Evolutionary conservation across 768 basidiomycete species (phyloP), one percentile per base, ranked within the genome.

Genomic region (Sarcodon sp.): DNA sequence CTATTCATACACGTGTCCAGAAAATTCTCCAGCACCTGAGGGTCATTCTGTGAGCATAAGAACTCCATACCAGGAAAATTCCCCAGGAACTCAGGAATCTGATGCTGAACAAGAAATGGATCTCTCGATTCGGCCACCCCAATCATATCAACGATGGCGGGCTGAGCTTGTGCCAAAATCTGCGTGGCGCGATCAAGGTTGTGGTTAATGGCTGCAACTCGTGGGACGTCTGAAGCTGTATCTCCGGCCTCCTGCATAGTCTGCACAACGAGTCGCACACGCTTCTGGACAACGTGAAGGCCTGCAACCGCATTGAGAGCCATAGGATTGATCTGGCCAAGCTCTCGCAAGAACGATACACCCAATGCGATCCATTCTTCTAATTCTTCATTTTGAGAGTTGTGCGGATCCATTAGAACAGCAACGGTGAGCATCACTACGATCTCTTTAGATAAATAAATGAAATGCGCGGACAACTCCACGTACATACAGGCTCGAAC

Each of bases 41-140:
- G 43, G 15, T n/a, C 47, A 16, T 51, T 41, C 0, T 53, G 57
- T 4, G 54, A 50, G 36, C 54, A 44, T 35, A 58, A 45, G 3
- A 56, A 54, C 52, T 58, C 57, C 6, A 58, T 43, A 31, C 57
- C 57, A 16, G 57, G 57, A 39, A 58, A 58, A 47, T 55, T 53
- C 8, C 57, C 56, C 6, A 50, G 50, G 44, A 53, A 58, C 32
- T 57, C 50, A 5, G 47, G 44, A 1, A 54, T 15, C 16, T 33
- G 45, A 6, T 48, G 36, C 12, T 47, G 48, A 13, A 50, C 33
- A 56, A 56, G 57, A 15, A 55, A 36, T 33, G 51, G 45, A 16
- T 58, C 49, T 21, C 12, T 35, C 16, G 37, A 37, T 13, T 56
- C 56, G 21, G 21, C 21, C 8, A 39, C 45, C 16, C 56, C 56